Conservation (phyloP, 345 rosid species). For the Citrus cavaleriei region DNA sequence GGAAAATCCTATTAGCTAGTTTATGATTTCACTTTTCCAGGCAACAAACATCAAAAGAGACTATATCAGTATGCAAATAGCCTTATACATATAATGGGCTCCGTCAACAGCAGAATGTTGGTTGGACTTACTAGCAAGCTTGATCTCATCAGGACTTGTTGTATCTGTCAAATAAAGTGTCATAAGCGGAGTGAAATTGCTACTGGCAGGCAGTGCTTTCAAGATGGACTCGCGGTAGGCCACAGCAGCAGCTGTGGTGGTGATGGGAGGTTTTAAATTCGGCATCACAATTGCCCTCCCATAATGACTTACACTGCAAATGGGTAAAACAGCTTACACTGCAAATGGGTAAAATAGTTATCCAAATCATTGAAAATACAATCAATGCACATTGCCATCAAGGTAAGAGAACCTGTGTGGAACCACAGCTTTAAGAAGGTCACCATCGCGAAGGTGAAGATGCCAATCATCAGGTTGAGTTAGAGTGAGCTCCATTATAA, state of each 20-base stretch:
- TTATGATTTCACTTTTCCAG: neutral
- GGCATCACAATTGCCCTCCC: slow-evolving; percentile 95
- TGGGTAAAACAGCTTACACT: slow-evolving; percentile 40
- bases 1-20: neutral
- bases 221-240: slow-evolving; percentile 59
- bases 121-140: slow-evolving; percentile 70
- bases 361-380: neutral
- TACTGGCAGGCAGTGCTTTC: slow-evolving; percentile 52
- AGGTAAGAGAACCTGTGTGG: slow-evolving; percentile 19
- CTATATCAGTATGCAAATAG: neutral
- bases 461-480: slow-evolving; percentile 60
- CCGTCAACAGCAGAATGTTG: neutral
- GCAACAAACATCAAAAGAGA: neutral
- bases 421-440: slow-evolving; percentile 27
- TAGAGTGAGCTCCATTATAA: slow-evolving; percentile 40
- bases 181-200: slow-evolving; percentile 82
- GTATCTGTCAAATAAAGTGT: slow-evolving; percentile 90
- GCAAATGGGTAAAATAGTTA: slow-evolving; percentile 4
- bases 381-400: neutral
- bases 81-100: neutral
- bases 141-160: slow-evolving; percentile 82
- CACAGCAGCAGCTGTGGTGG: slow-evolving; percentile 69
- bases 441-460: slow-evolving; percentile 58
- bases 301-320: slow-evolving; percentile 58
- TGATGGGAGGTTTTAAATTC: slow-evolving; percentile 84